Evolutionary conservation across 2,329 filamentous ascomycete genomes (phyloP), one percentile per base, ranked within the genome.

Genomic region (Passalora sequoiae): DNA sequence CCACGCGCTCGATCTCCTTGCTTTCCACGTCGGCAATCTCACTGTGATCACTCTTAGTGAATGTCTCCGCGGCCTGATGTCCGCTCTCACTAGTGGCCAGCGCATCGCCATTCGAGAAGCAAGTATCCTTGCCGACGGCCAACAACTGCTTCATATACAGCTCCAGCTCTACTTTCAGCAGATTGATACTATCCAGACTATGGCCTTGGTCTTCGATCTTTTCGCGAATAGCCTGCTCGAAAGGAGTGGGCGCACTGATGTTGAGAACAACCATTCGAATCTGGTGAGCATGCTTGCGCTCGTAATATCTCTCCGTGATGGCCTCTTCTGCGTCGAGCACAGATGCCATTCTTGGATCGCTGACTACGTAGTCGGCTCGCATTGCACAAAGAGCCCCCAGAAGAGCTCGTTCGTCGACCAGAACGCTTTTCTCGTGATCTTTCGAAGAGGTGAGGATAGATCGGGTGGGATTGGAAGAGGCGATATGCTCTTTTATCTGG

Each of bases 151-250:
- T 16, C 12, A 13, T 16, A 30, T 39, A 24, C 15, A 46, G 40
- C 20, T 50, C 47, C 6, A 50, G 30, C 25, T 50, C 43, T 6
- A 33, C 30, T 30, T 41, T 35, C 7, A 47, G 19, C 20, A 50
- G 44, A 25, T 38, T 29, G 13, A 49, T 30, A 15, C 20, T 35
- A 21, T 43, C 38, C 10, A 46, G 19, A 10, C 39, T 33, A 21
- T 20, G 15, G 16, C 32, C 32, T n/a, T 32, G n/a, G n/a, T n/a
- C n/a, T n/a, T n/a, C 30, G 30, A 38, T 29, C 16, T 20, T 9
- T 15, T 15, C 9, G 27, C 32, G 27, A 16, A 40, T 31, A 19
- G 16, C 28, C 13, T 16, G 10, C 10, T 35, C 12, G 2, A 27
- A 30, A 13, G 29, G 25, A 10, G 29, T 29, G 4, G 17, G 19